Evolutionary conservation across 2,329 filamentous ascomycete genomes (phyloP), one percentile per base, ranked within the genome.

Genomic region (Beauveria sp.): DNA sequence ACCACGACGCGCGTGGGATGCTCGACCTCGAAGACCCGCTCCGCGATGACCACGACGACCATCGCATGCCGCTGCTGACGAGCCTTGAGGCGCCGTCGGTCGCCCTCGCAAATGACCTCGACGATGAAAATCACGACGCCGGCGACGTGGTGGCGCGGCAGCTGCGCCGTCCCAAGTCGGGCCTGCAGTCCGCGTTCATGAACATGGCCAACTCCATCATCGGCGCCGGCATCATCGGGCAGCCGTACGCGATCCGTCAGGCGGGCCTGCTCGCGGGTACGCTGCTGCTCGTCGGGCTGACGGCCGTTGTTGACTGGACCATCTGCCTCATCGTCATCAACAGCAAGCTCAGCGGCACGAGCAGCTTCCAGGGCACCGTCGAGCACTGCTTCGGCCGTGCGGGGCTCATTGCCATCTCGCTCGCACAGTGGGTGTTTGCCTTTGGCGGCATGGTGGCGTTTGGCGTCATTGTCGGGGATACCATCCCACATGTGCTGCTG

Each of bases 171-270:
- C 92, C 93, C 52, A 93, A 93, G 76, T 96, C 91, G 62, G 89
- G 89, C 5, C 82, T 98, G 76, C 82, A 84, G 65, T 91, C 89
- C 72, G 93, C 95, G 3, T 98, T 99, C 68, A 96, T 98, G 92
- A 99, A 99, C 77, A 99, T 99, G 95, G 93, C 95, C 65, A 99
- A 99, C 78, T 96, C 90, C 69, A 99, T 99, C 73, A 97, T 99
- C 67, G 87, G 86, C 45, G 87, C 86, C 2, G 86, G 86, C 58
- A 88, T 88, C 74, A 88, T 88, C 69, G 86, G 90, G 3, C 95
- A 99, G 76, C 93, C 95, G 14, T 99, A 98, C 76, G 95, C 95
- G n/a, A 88, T 99, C 71, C 86, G 86, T 63, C 93, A 98, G 77
- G 95, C 95, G 8, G 95, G 95, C 7, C 83, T 99, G 68, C 73